Conservation (phyloP, 139 green algal species). For the Chlamydomonas schloesseri region DNA sequence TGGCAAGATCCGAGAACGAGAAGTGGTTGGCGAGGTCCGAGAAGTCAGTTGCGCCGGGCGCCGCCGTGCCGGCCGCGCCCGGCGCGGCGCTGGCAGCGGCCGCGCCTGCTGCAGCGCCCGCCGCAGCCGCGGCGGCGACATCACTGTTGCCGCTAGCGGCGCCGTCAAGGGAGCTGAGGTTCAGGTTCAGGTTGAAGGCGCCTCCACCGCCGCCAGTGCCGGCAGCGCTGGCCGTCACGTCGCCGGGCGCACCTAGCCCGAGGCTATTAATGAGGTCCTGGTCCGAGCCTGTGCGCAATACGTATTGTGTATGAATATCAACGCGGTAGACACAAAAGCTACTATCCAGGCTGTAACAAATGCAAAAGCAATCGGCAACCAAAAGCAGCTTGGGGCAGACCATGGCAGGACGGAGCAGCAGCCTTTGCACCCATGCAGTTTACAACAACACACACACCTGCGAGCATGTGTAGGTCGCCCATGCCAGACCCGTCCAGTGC, state of each 20-base stretch:
- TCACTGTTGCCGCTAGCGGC: neutral
- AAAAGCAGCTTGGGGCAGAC: too few relatives aligned
- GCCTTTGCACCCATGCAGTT: too few relatives aligned
- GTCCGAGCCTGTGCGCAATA: conserved; percentile 26
- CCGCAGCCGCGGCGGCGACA: neutral
- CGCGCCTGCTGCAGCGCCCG: neutral
- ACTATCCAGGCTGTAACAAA: too few relatives aligned
- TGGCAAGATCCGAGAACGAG: conserved; percentile 26
- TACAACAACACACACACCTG: neutral
- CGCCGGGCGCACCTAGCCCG: neutral
- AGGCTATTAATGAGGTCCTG: conserved; percentile 32
- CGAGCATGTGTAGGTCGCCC: conserved; percentile 22
- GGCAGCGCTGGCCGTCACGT: neutral
- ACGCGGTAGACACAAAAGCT: too few relatives aligned
- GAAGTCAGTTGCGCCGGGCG: neutral
- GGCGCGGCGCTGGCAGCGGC: neutral
- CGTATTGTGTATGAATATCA: too few relatives aligned
- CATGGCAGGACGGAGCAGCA: too few relatives aligned
- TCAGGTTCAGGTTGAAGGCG: conserved; percentile 19
- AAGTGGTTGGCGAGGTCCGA: neutral
- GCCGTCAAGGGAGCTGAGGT: neutral
- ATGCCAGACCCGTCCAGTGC: conserved; percentile 4
- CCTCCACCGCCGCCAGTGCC: neutral
- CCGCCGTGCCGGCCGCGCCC: neutral
- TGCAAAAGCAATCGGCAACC: too few relatives aligned